Evolutionary conservation across 73 alveolate species (phyloP), one percentile per base, ranked within the genome.

Genomic region (Tetrahymena malaccensis): DNA sequence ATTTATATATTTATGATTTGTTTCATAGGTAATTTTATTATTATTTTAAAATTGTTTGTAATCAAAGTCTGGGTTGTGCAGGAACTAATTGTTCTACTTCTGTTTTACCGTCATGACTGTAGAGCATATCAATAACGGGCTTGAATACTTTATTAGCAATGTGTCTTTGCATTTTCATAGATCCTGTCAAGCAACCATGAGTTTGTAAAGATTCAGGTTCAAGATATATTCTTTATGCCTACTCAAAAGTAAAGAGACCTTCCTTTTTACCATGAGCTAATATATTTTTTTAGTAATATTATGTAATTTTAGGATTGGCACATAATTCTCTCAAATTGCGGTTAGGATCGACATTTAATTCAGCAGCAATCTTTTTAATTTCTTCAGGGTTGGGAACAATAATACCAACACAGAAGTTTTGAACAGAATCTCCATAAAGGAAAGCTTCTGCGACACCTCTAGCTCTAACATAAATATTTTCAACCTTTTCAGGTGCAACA

Each of bases 401-500:
- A 56, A 98, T 94, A 38, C 98, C 99, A 4, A 98, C 97, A 27
- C 96, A 94, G 57, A 43, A 94, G 38, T 96, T 95, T 96, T 98
- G 94, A 93, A 97, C 95, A 7, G 99, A 96, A 94, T 98, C 99
- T 40, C 99, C 99, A 95, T 98, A 97, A 15, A 98, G 99, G 55
- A 97, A 99, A 94, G 97, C 96, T 94, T 98, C 98, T 13, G 98
- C 96, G 19, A 98, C 98, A 40, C 96, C 96, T 34, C 94, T 56
- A 94, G 98, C 96, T 85, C 98, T 94, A 40, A 83, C 96, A 94
- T 97, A 98, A 34, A 97, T 94, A 50, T 97, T 97, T 96, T 99
- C 99, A 27, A 99, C 85, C 94, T 98, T 99, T 94, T 98, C 99
- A 22, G 99, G 99, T 19, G 99, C 99, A 43, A 99, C 98, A 85